Conservation (phyloP, 352 stramenopile species). For the Phytophthora multivora region DNA sequence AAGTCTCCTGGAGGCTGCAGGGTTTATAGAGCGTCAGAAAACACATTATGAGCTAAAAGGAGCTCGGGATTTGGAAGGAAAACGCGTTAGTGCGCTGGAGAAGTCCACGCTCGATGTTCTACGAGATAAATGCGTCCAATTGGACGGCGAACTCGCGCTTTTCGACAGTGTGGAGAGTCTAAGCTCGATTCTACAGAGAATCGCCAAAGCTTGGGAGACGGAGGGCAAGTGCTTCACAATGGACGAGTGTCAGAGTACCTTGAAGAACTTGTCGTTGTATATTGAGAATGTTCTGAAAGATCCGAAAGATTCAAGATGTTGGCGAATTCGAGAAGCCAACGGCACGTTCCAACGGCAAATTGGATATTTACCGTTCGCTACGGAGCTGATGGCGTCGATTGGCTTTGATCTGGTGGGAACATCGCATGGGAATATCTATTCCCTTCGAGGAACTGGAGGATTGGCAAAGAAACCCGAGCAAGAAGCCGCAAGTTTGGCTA, state of each 20-base stretch:
- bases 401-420: slow-evolving; percentile 55
- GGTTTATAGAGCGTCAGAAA: slow-evolving; percentile 61
- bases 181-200: slow-evolving; percentile 54
- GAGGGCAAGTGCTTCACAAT: slow-evolving; percentile 40
- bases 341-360: slow-evolving; percentile 64
- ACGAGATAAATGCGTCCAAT: slow-evolving; percentile 51
- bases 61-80: slow-evolving; percentile 44
- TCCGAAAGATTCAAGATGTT: slow-evolving; percentile 69
- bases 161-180: slow-evolving; percentile 74
- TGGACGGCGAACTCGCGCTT: slow-evolving; percentile 60
- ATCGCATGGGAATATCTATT: slow-evolving; percentile 51
- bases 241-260: slow-evolving; percentile 47
- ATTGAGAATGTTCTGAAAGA: slow-evolving; percentile 74
- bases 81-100: slow-evolving; percentile 45
- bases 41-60: slow-evolving; percentile 63
- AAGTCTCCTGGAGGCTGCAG: slow-evolving; percentile 56
- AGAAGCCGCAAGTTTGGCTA: slow-evolving; percentile 46
- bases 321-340: slow-evolving; percentile 70
- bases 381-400: slow-evolving; percentile 67
- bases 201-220: slow-evolving; percentile 32
- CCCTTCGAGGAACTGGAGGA: slow-evolving; percentile 45
- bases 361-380: slow-evolving; percentile 50
- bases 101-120: slow-evolving; percentile 48
- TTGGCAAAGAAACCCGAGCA: background rate
- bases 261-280: slow-evolving; percentile 45